These are phyloP conservation scores for Hydrangea macrophylla DNA, from an alignment of 148 eudicot genomes.

Conservation along the genomic window DNA sequence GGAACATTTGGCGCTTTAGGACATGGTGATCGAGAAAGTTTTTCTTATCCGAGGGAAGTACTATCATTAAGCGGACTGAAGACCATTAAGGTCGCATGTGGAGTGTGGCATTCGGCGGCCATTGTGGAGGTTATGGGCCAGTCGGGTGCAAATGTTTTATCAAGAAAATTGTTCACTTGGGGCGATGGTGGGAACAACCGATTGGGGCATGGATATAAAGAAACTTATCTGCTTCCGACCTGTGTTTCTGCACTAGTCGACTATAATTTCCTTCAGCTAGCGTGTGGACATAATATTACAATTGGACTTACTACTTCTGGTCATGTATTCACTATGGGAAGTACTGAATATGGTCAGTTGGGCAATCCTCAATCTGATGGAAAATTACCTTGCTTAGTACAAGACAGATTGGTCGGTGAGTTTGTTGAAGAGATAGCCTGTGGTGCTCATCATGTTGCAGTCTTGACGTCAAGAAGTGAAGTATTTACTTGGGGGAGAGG, in stretches of 20 bases:
- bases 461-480: constrained; percentile 75
- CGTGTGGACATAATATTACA: constrained; percentile 63
- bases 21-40: constrained; percentile 65
- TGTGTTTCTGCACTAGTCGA: constrained; percentile 66
- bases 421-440: constrained; percentile 78
- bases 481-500: constrained; percentile 81
- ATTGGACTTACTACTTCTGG: constrained; percentile 73
- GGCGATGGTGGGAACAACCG: constrained; percentile 82
- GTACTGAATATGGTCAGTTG: constrained; percentile 57
- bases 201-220: constrained; percentile 71
- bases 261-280: constrained; percentile 65
- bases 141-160: constrained; percentile 25
- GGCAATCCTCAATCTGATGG: constrained; percentile 70
- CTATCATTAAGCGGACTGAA: constrained; percentile 49
- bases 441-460: constrained; percentile 63
- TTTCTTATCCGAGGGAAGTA: constrained; percentile 63
- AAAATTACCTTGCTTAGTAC: constrained; percentile 60
- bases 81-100: constrained; percentile 74
- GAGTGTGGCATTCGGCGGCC: constrained; percentile 93
- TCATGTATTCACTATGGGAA: constrained; percentile 78
- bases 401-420: constrained; percentile 64
- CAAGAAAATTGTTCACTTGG: constrained; percentile 82
- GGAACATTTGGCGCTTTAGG: constrained; percentile 88
- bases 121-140: constrained; percentile 57
- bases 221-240: constrained; percentile 55